Evolutionary conservation across 345 rosid genomes (phyloP).

Genomic region (Gossypioides kirkii): DNA sequence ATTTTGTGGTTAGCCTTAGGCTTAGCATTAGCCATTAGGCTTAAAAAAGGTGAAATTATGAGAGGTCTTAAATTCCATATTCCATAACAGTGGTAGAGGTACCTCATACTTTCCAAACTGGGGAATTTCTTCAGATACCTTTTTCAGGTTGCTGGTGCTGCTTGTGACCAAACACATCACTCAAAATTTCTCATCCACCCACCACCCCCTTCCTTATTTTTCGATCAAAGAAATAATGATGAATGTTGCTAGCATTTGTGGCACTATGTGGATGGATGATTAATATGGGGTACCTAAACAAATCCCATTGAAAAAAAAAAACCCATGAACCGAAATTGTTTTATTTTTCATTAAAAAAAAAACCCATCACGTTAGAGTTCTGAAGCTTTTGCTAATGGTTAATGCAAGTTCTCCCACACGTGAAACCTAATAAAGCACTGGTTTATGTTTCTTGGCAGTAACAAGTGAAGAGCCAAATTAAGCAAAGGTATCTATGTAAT

Average conservation of each 20-base stretch:
- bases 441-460: not conserved
- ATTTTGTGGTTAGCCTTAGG: not conserved
- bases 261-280: not conserved
- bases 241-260: not conserved
- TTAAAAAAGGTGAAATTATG: not conserved
- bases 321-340: not conserved
- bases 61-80: not conserved
- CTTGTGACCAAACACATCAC: constrained; percentile 12
- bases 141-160: not conserved
- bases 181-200: not conserved
- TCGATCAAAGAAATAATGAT: not conserved
- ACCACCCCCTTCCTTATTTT: not conserved
- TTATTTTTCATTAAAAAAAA: too few relatives aligned
- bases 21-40: not conserved
- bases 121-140: not conserved
- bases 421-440: not conserved
- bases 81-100: not conserved
- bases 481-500: too few relatives aligned
- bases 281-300: not conserved
- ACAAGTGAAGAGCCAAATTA: not conserved
- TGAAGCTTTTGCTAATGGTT: too few relatives aligned
- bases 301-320: not conserved
- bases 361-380: too few relatives aligned
- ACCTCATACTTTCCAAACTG: not conserved
- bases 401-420: too few relatives aligned